Evolutionary conservation across 345 rosid species (phyloP), one percentile per base, ranked within the genome.

Genomic region (Gossypium herbaceum): DNA sequence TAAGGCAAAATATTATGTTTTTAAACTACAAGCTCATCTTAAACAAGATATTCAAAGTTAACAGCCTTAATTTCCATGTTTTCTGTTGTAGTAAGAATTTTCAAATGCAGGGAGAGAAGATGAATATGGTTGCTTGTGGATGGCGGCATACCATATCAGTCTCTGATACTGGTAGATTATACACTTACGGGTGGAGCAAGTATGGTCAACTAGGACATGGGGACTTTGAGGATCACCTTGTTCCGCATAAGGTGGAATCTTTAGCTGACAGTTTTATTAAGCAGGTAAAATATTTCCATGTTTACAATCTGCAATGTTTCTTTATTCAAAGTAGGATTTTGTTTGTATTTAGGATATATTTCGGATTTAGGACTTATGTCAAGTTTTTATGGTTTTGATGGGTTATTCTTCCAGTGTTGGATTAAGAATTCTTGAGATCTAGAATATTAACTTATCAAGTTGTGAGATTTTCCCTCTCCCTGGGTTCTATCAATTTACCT

Each of bases 171-270:
- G 97, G 96, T 73, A 87, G 85, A 52, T 75, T 95, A 68, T 95
- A 90, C 86, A 92, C 94, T 64, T 89, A 85, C 71, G 99, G 99
- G 74, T 93, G 98, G 99, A 95, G 98, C 83, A 91, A 95, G 81
- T 95, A 93, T 82, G 99, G 99, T 79, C 99, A 95, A 77, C 86
- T 95, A 57, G 99, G 99, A 74, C 99, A 93, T 80, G 98, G 98
- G 41, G 93, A 95, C 86, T 90, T 89, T 76, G 90, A 88, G 80
- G 99, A 95, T 85, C 92, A 88, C 79, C 97, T 93, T 66, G 77
- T 86, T 78, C 99, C 99, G 69, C 91, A 84, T 80, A 88, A 90
- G 81, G 79, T 95, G 74, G 93, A 89, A 84, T 90, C 93, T 19
- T 79, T 95, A 77, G 41, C 73, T 61, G 87, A 77, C 72, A 86